Conservation (phyloP, 2,329 filamentous ascomycete species). For the Myriosclerotinia scirpicola region DNA sequence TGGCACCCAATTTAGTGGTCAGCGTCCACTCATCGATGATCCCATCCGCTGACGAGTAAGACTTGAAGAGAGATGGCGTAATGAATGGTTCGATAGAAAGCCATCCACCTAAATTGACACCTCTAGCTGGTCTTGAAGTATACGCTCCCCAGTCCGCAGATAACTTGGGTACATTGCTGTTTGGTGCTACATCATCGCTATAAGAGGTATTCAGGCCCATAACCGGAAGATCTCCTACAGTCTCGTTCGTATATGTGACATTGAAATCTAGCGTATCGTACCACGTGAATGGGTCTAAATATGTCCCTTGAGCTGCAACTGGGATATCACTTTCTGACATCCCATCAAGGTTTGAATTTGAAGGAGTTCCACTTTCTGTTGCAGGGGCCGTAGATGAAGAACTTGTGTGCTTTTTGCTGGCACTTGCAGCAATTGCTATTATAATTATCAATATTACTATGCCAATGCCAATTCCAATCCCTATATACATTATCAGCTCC, state of each 20-base stretch:
- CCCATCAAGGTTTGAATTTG: constrained; percentile 51
- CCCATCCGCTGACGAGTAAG: constrained; percentile 52
- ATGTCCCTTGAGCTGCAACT: constrained; percentile 66
- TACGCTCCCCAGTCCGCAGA: constrained; percentile 76
- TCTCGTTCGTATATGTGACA: constrained; percentile 83
- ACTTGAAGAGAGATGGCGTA: constrained; percentile 81
- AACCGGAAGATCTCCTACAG: constrained; percentile 80
- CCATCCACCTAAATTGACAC: constrained; percentile 94
- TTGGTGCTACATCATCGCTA: constrained; percentile 79
- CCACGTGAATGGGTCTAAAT: constrained; percentile 90
- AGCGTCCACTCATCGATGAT: constrained; percentile 91
- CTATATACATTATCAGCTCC: constrained; percentile 29
- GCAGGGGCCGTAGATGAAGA: constrained; percentile 27
- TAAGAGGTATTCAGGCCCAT: constrained; percentile 86
- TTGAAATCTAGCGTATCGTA: constrained; percentile 90
- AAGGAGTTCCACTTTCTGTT: constrained; percentile 30
- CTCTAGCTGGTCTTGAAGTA: constrained; percentile 73
- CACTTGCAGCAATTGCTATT: constrained; percentile 65
- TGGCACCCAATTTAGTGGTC: constrained; percentile 65
- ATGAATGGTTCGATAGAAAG: constrained; percentile 93
- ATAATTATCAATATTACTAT: constrained; percentile 63
- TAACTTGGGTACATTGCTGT: constrained; percentile 76
- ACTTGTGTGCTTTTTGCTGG: constrained; percentile 58
- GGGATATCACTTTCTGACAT: constrained; percentile 53
- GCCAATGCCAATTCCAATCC: constrained; percentile 55